Percentiles rank a stretch among this genome's conserved stretches.
Conservation (phyloP, 768 basidiomycete species). For the Dentipellis sp. region DNA sequence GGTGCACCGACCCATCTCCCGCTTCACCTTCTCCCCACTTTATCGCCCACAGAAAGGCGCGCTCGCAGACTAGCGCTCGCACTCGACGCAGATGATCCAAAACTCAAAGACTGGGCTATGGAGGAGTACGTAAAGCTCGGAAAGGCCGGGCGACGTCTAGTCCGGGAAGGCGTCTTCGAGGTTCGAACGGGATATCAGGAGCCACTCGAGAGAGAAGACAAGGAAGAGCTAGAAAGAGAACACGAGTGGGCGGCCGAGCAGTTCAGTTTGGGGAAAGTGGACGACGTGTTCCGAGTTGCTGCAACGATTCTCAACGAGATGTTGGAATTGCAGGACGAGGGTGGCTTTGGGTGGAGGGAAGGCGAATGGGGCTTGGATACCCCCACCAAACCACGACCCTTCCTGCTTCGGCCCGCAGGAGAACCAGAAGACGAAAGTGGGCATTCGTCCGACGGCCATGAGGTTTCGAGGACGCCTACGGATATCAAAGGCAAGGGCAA, state of each 20-base stretch:
- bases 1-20: slow-evolving; percentile 5
- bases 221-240: slow-evolving; percentile 12
- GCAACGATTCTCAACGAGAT: slow-evolving; percentile 8
- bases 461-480: neutral
- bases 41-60: slow-evolving; percentile 7
- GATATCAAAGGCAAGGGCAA: neutral
- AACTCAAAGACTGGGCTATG: slow-evolving; percentile 14
- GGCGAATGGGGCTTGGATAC: neutral
- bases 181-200: slow-evolving; percentile 2
- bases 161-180: slow-evolving; percentile 13
- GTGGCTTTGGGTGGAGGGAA: slow-evolving; percentile 1
- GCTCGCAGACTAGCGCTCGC: slow-evolving; percentile 11
- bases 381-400: neutral
- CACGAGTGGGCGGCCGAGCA: slow-evolving; percentile 12
- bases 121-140: slow-evolving; percentile 15
- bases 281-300: slow-evolving; percentile 12
- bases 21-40: slow-evolving; percentile 7
- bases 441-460: neutral
- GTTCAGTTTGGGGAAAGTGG: slow-evolving; percentile 10
- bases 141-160: slow-evolving; percentile 7
- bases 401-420: neutral
- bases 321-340: slow-evolving; percentile 11
- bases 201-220: slow-evolving; percentile 7
- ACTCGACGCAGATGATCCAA: slow-evolving; percentile 13
- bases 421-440: neutral